A percentile compares a stretch with the other conserved stretches of the same genome.
These are phyloP conservation scores for Dactylellina sp. DNA, from an alignment of 2,329 filamentous ascomycete genomes.

Conservation along the genomic window DNA sequence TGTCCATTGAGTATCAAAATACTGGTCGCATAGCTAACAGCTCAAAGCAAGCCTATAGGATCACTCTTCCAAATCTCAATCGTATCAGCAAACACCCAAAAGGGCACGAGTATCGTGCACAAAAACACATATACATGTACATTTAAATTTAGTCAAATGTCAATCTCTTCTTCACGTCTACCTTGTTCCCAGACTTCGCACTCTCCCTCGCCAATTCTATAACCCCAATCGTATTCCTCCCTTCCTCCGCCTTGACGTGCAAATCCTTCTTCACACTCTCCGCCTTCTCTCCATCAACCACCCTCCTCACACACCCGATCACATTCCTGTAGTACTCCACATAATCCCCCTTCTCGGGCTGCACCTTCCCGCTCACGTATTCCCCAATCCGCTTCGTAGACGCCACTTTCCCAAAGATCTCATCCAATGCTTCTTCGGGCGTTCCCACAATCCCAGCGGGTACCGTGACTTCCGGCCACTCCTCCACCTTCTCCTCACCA, in stretches of 20 bases:
- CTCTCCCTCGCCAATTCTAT: constrained; percentile 59
- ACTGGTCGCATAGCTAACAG: constrained; percentile 26
- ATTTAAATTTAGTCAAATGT: constrained; percentile 9
- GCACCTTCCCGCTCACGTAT: constrained; percentile 46
- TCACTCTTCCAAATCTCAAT: too few species aligned
- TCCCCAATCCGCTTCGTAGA: background rate
- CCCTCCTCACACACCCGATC: constrained; percentile 48
- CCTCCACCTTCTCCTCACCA: constrained; percentile 36
- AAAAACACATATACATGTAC: constrained; percentile 27
- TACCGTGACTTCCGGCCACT: constrained; percentile 58
- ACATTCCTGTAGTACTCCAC: constrained; percentile 59
- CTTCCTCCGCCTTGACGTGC: constrained; percentile 58
- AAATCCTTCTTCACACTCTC: constrained; percentile 33
- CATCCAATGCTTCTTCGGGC: constrained; percentile 30
- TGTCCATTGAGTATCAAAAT: constrained; percentile 6
- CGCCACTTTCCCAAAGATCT: constrained; percentile 28
- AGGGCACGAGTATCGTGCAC: background rate
- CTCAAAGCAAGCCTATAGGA: constrained; percentile 11
- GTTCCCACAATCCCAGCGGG: constrained; percentile 39
- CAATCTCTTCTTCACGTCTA: constrained; percentile 54
- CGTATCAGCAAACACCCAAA: too few species aligned
- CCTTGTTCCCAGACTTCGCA: constrained; percentile 56
- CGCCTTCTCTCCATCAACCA: constrained; percentile 28
- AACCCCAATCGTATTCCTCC: constrained; percentile 58
- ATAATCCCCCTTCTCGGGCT: constrained; percentile 59